Conservation (phyloP, 2,329 filamentous ascomycete genomes). For the Penicillium sp. region DNA sequence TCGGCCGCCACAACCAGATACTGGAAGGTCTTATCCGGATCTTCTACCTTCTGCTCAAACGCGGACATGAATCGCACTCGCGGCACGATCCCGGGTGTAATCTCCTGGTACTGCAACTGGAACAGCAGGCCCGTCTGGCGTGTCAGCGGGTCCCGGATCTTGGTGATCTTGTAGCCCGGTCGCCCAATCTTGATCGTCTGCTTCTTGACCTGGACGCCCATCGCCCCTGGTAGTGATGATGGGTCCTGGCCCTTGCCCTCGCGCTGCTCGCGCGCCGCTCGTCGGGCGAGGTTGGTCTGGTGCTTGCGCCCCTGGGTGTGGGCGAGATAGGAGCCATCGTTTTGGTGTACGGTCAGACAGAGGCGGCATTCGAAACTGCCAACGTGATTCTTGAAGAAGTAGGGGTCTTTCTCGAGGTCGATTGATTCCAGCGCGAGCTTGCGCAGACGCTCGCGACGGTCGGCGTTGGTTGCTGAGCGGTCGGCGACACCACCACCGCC, state of each 20-base stretch:
- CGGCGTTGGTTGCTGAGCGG: conserved; percentile 87
- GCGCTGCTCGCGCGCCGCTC: conserved; percentile 91
- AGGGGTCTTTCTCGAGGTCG: conserved; percentile 98
- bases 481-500: conserved; percentile 96
- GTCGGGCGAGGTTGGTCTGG: conserved; percentile 94
- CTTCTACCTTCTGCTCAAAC: conserved; percentile 92
- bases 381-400: conserved; percentile 99
- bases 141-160: conserved; percentile 84
- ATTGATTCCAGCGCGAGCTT: conserved; percentile 98
- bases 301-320: conserved; percentile 99
- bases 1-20: conserved; percentile 93
- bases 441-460: conserved; percentile 92
- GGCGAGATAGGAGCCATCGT: conserved; percentile 96
- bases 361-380: conserved; percentile 97
- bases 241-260: conserved; percentile 68
- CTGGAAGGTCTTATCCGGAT: conserved; percentile 89
- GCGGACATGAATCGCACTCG: conserved; percentile 96
- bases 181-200: conserved; percentile 93
- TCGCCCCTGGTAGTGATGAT: conserved; percentile 67
- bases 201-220: conserved; percentile 73
- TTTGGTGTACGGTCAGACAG: conserved; percentile 96
- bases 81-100: conserved; percentile 69
- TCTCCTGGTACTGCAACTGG: conserved; percentile 93
- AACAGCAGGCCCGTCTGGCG: conserved; percentile 89
- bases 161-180: conserved; percentile 97